These are phyloP conservation scores for Mucor piriformis DNA, from an alignment of 371 early-diverging fungal species.

Conservation along the genomic window DNA sequence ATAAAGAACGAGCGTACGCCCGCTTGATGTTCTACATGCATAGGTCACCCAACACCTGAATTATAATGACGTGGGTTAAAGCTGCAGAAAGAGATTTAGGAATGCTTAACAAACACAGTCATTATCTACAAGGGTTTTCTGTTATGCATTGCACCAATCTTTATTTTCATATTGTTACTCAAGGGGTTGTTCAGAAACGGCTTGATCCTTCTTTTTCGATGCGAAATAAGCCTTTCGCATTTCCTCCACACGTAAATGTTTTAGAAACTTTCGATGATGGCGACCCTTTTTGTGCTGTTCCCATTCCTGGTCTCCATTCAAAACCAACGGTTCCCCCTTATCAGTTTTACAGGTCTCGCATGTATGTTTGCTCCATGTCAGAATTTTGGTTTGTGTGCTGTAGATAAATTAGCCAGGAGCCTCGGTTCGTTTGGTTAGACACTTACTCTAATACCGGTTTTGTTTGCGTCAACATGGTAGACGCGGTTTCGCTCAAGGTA, in stretches of 20 bases:
- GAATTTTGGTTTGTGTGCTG: conserved; percentile 51
- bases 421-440: background rate
- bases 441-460: conserved; percentile 35
- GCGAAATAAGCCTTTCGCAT: conserved; percentile 24
- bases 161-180: background rate
- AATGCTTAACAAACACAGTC: no score
- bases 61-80: no score
- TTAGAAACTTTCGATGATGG: conserved; percentile 57
- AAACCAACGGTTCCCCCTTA: conserved; percentile 48
- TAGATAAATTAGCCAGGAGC: conserved; percentile 13
- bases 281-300: conserved; percentile 66
- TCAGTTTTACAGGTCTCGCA: conserved; percentile 63
- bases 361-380: conserved; percentile 64
- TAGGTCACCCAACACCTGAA: no score
- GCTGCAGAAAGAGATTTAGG: no score
- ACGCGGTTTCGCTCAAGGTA: conserved; percentile 37
- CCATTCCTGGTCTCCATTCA: conserved; percentile 76
- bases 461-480: conserved; percentile 36
- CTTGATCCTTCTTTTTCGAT: conserved; percentile 4
- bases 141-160: no score
- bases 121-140: no score
- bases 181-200: background rate
- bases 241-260: conserved; percentile 26
- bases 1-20: no score
- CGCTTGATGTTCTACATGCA: no score